phyloP scores from a whole-genome alignment of 2,329 filamentous ascomycete genomes.

The Penicillium sp. region DNA sequence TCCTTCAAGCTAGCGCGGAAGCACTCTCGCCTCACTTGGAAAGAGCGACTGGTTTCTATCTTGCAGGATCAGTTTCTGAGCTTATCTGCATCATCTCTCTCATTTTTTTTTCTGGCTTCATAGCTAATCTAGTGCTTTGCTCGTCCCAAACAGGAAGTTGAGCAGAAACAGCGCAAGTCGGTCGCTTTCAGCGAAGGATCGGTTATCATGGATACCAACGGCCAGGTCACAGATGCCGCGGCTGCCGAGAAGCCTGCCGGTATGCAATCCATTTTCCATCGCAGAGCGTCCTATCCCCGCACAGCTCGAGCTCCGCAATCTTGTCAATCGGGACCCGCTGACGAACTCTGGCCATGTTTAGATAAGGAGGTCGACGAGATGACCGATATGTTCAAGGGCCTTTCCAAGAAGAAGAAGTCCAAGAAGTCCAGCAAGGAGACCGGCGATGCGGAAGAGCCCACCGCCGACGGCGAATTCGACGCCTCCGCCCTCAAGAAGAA shows the following conservation, averaged over 20 bases:
- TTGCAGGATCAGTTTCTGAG: neutral
- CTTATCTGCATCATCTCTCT: slow-evolving; percentile 13
- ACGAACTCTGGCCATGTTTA: slow-evolving; percentile 33
- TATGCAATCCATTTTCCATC: slow-evolving; percentile 57
- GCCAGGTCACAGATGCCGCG: slow-evolving; percentile 74
- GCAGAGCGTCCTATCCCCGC: slow-evolving; percentile 53
- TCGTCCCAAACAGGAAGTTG: slow-evolving; percentile 42
- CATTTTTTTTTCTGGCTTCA: slow-evolving; percentile 13
- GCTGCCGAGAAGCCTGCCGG: slow-evolving; percentile 78
- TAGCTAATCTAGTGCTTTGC: slow-evolving; percentile 33
- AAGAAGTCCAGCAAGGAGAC: slow-evolving; percentile 59
- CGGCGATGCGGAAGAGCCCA: slow-evolving; percentile 54
- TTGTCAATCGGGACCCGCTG: slow-evolving; percentile 41
- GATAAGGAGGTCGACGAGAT: slow-evolving; percentile 66
- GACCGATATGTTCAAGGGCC: slow-evolving; percentile 66
- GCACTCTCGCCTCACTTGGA: slow-evolving; percentile 7
- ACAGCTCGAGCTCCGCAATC: slow-evolving; percentile 49
- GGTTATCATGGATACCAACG: slow-evolving; percentile 85
- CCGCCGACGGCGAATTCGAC: slow-evolving; percentile 65
- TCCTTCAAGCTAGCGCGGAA: slow-evolving; percentile 24
- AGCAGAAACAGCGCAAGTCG: slow-evolving; percentile 77
- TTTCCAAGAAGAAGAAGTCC: slow-evolving; percentile 75
- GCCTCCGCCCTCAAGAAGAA: slow-evolving; percentile 77
- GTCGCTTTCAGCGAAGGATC: slow-evolving; percentile 90
- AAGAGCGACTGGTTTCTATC: neutral